Evolutionary conservation across 768 basidiomycete species (phyloP), one percentile per base, ranked within the genome.

Genomic region (Russula sp.): DNA sequence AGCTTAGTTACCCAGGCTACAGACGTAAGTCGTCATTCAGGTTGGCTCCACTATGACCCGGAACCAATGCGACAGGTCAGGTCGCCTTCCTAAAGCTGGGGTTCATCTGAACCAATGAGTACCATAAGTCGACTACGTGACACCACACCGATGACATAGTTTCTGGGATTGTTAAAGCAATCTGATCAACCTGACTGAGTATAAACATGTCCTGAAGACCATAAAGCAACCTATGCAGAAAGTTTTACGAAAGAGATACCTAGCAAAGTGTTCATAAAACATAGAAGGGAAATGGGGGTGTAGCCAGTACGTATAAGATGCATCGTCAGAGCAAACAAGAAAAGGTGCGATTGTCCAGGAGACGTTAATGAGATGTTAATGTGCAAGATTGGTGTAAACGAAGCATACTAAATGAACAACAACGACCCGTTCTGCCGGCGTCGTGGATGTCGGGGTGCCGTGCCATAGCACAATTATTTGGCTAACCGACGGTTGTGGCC

Each of bases 401-500:
- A 55, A 40, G 32, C 10, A 44, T 28, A 63, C 26, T 30, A 57
- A 55, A 60, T 50, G 30, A 57, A 26, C 32, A 38, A 65, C n/a
- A 57, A 26, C 55, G 11, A 55, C 30, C 18, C 13, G 59, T 52
- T 34, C 48, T 38, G 61, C 14, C 16, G 40, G n/a, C n/a, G 36
- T 66, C 22, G 53, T 55, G 6, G 22, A n/a, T 59, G 32, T 44
- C 38, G 22, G 40, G 28, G 48, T 61, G 20, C 24, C 20, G 48
- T 61, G 20, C 24, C 20, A 18, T 38, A n/a, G 18, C n/a, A 28
- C 22, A 20, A 38, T 44, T 30, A 18, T 36, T 40, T 3, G 55
- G 13, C 38, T 62, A 69, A 4, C 66, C 68, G 18, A 69, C 64
- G 36, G 66, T 69, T 36, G 59, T 56, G 16, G 26, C 28, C 3